Evolutionary conservation across 1,139 yeast species (phyloP), one percentile per base, ranked within the genome.

Genomic region (Blastobotrys illinoisensis): DNA sequence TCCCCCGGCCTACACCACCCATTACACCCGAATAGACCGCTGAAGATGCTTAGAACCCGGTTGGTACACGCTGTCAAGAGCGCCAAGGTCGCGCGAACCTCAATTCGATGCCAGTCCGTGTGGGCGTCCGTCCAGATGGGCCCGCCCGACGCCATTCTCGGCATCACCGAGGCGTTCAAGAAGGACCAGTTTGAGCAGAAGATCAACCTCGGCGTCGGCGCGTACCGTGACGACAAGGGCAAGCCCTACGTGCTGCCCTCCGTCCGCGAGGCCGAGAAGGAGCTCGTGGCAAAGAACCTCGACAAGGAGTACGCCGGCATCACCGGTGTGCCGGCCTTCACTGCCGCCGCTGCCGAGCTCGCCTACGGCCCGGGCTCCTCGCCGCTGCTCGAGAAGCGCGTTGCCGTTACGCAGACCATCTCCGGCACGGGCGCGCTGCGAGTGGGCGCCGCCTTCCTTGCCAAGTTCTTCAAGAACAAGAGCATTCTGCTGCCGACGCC

Each of bases 181-280:
- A 66, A 64, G 60, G 65, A 81, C 62, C 18, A 64, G 13, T 67
- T 70, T 50, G 70, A 68, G 5, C 77, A 80, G 58, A 93, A 91
- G 76, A 89, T 91, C 61, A 96, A 90, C 72, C 77, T 89, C 61
- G 97, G 97, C 54, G 91, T 91, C 58, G 98, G 98, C 61, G 98
- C 98, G 49, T 93, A 93, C 78, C 83, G 98, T 72, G 97, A 91
- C 71, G 86, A 89, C 71, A 73, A 75, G 62, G 98, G 97, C 54
- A 87, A 89, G 73, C 97, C 98, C 51, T 91, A 93, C 89, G 90
- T 93, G 54, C 78, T 93, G 53, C 96, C 96, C 6, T 83, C 95
- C 9, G 98, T 93, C 14, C 80, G 76, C 60, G 62, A 62, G 59
- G 96, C 97, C 55, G 74, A 71, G 62, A 52, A 57, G 56, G 49